phyloP scores from a whole-genome alignment of 495 filamentous ascomycete species.

The Pseudotulostoma volvatum region DNA sequence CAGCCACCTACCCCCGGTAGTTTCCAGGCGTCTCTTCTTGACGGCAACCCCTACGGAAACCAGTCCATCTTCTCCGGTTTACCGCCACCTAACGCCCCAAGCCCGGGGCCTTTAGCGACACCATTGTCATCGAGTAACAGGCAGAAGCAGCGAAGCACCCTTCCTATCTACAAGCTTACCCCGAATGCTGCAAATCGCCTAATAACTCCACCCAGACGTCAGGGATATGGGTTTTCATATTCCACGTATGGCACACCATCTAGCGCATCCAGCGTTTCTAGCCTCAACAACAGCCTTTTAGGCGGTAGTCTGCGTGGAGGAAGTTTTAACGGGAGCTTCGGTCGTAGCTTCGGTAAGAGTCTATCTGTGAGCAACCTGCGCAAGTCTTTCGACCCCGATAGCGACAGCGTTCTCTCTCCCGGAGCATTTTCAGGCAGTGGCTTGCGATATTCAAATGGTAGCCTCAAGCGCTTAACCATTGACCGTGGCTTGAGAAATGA shows the following conservation, averaged over 20 bases:
- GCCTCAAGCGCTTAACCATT: conserved; percentile 78
- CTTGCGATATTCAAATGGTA: conserved; percentile 45
- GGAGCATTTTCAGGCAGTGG: conserved; percentile 66
- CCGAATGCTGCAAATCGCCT: conserved; percentile 61
- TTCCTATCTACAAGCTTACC: conserved; percentile 81
- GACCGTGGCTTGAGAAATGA: conserved; percentile 69
- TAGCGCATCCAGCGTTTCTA: conserved; percentile 54
- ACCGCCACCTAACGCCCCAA: conserved; percentile 41
- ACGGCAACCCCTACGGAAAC: conserved; percentile 65
- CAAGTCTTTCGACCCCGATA: conserved; percentile 42
- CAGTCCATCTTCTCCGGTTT: conserved; percentile 62
- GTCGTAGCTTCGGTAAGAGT: conserved; percentile 42
- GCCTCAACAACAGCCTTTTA: conserved; percentile 46
- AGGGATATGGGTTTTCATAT: conserved; percentile 76
- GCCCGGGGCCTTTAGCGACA: conserved; percentile 71
- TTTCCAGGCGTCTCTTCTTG: conserved; percentile 62
- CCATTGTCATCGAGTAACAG: conserved; percentile 60
- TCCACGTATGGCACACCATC: conserved; percentile 73
- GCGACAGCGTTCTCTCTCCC: conserved; percentile 72
- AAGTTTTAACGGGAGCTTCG: conserved; percentile 37
- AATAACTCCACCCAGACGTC: conserved; percentile 61
- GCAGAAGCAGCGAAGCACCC: conserved; percentile 53
- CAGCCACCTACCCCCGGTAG: conserved; percentile 39
- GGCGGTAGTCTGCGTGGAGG: conserved; percentile 39
- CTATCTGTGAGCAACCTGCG: conserved; percentile 52